phyloP scores from a whole-genome alignment of 164 flowering plant genomes.

The Kingdonia uniflora region DNA sequence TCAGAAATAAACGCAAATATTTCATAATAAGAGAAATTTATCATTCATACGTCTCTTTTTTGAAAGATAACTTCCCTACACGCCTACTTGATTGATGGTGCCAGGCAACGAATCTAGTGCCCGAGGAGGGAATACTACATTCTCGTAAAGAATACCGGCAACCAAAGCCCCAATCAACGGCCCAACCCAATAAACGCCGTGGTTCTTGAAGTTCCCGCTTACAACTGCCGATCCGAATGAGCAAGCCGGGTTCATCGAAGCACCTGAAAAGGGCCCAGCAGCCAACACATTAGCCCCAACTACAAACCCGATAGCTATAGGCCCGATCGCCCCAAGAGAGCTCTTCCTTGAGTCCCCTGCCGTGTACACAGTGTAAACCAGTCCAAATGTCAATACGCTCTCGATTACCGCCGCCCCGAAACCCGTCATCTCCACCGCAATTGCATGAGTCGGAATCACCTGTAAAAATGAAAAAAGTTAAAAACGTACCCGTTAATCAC shows the following conservation, averaged over 20 bases:
- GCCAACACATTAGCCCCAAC: conserved; percentile 70
- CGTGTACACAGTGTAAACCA: conserved; percentile 64
- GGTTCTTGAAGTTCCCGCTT: conserved; percentile 70
- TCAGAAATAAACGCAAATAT: no score
- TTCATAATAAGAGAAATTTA: no score
- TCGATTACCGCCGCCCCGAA: conserved; percentile 73
- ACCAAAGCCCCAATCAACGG: conserved; percentile 60
- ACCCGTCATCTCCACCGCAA: conserved; percentile 67
- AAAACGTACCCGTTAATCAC: not conserved
- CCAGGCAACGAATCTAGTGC: not conserved
- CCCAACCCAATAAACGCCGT: conserved; percentile 84
- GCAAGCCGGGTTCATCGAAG: conserved; percentile 80
- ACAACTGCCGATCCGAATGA: conserved; percentile 61
- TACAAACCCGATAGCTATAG: conserved; percentile 47
- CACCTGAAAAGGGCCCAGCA: conserved; percentile 77
- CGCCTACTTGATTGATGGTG: no score
- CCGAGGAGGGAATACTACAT: conserved; percentile 35
- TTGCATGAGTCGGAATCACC: conserved; percentile 35
- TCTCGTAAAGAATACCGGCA: conserved; percentile 66
- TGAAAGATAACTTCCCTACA: no score
- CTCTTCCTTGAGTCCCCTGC: conserved; percentile 45
- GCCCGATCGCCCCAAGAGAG: conserved; percentile 30
- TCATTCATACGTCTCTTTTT: no score
- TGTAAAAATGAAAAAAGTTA: not conserved
- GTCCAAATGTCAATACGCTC: conserved; percentile 49